Base-by-base conservation (phyloP, 202 grass and related monocot species). In the Thinopyrum obtusiflorum region DNA sequence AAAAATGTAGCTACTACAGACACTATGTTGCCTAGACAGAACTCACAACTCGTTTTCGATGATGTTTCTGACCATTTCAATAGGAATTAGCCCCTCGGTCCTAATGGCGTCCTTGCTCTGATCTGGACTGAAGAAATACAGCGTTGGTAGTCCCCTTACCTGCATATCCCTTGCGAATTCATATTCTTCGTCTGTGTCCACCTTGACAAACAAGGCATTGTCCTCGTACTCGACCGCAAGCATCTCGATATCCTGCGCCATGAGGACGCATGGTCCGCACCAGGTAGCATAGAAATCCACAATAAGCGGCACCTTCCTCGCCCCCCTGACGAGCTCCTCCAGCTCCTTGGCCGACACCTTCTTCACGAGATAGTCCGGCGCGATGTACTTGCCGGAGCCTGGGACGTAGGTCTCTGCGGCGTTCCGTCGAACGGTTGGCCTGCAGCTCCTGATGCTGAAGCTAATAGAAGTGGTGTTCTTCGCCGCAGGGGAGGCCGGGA, bases 91-190 rank as follows among this genome's bases (percentile, higher is more conserved):
- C 14, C 93, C 93, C 85, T 99, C 97, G 0, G 93, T 99, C 32
- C 97, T 86, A 84, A 99, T 84, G 23, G 92, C 93, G 1, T 96
- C 85, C 76, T 99, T 99, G 77, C 84, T 87, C 28, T 90, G 87
- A 35, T 99, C 88, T 36, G 92, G 88, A 49, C 93, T 98, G 57
- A 95, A 95, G 89, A 98, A 98, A 86, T 98, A 98, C 68, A 98
- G 39, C 9, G 96, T 95, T 0, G 92, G 92, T 4, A 94, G 88
- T 24, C 97, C 97, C 40, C 93, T 71, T 76, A 99, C 90, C 97
- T 97, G 93, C 97, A 99, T 99, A 81, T 99, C 93, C 84, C 85
- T 91, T 68, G 93, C 88, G 86, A 98, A 94, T 36, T 96, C 93
- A 68, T 91, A 96, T 77, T 98, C 93, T 13, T 94, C 93, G 36